These are phyloP conservation scores for Phialophora macrospora DNA, from an alignment of 2,329 filamentous ascomycete genomes.

Conservation along the genomic window DNA sequence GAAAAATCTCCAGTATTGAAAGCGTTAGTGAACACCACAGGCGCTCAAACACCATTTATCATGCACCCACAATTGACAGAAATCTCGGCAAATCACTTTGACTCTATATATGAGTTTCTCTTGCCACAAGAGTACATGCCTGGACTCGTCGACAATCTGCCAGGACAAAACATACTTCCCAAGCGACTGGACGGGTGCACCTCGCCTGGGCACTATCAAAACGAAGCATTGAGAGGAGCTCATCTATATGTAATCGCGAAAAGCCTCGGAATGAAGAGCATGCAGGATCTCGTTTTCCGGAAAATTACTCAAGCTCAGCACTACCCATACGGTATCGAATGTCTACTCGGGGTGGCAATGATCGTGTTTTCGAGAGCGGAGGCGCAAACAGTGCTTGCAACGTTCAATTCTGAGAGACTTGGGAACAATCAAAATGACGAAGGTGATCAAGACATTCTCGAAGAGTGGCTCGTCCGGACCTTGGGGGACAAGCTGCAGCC, in stretches of 20 bases:
- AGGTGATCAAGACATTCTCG: conserved; percentile 20
- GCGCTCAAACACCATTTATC: conserved; percentile 27
- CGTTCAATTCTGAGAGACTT: background rate
- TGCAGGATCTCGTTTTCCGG: conserved; percentile 26
- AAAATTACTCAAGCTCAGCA: conserved; percentile 32
- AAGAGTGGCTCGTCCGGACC: conserved; percentile 25
- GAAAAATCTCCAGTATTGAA: conserved; percentile 33
- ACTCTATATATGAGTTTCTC: conserved; percentile 31
- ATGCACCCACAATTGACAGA: conserved; percentile 35
- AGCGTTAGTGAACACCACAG: conserved; percentile 18
- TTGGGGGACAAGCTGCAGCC: conserved; percentile 19
- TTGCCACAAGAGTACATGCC: conserved; percentile 34
- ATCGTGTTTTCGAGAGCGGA: conserved; percentile 29
- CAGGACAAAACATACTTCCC: conserved; percentile 11
- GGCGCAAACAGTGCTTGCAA: background rate
- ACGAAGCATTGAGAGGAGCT: conserved; percentile 22
- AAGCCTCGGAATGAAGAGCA: conserved; percentile 21
- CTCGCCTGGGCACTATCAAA: conserved; percentile 22
- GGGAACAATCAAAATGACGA: background rate
- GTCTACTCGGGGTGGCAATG: conserved; percentile 25
- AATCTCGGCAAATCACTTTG: conserved; percentile 28
- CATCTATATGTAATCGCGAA: conserved; percentile 32
- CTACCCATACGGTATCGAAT: conserved; percentile 21
- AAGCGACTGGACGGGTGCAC: conserved; percentile 28
- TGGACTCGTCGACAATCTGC: conserved; percentile 19